phyloP scores from a whole-genome alignment of 495 filamentous ascomycete genomes.

The Poronia punctata region DNA sequence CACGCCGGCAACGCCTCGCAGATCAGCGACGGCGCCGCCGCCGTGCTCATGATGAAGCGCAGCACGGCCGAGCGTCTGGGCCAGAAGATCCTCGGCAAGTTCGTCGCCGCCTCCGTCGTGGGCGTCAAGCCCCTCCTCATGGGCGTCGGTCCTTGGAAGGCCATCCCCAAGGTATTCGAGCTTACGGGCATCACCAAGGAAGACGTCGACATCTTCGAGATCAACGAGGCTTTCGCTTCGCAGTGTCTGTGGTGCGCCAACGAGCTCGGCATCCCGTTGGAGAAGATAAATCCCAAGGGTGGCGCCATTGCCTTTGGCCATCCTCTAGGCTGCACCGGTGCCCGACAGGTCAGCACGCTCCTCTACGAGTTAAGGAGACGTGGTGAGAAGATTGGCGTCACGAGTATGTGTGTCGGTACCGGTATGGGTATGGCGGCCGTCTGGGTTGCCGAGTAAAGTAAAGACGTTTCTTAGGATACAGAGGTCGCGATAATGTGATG shows the following conservation, averaged over 20 bases:
- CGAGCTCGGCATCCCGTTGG: slow-evolving; percentile 70
- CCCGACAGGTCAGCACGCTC: slow-evolving; percentile 86
- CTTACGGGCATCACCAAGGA: slow-evolving; percentile 76
- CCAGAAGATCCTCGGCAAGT: slow-evolving; percentile 84
- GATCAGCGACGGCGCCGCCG: slow-evolving; percentile 92
- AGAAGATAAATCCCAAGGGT: slow-evolving; percentile 95
- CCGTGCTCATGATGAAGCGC: slow-evolving; percentile 92
- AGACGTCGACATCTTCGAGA: slow-evolving; percentile 96
- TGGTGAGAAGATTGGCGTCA: slow-evolving; percentile 78
- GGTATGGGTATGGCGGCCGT: slow-evolving; percentile 97
- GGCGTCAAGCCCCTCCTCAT: slow-evolving; percentile 91
- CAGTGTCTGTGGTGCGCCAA: slow-evolving; percentile 93
- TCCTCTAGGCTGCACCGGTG: slow-evolving; percentile 89
- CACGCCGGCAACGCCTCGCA: slow-evolving; percentile 95
- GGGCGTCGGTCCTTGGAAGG: slow-evolving; percentile 93
- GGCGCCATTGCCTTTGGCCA: slow-evolving; percentile 99
- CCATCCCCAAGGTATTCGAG: slow-evolving; percentile 83
- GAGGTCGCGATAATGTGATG: not conserved
- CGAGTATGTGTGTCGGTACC: slow-evolving; percentile 94
- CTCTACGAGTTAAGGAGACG: slow-evolving; percentile 80
- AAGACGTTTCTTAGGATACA: not conserved
- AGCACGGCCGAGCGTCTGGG: slow-evolving; percentile 81
- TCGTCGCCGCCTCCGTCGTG: slow-evolving; percentile 72
- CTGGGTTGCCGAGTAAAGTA: slow-evolving; percentile 74
- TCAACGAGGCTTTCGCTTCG: slow-evolving; percentile 97